These are phyloP conservation scores for Cryptococcus maquisensis DNA, from an alignment of 1,284 basidiomycete genomes.

Conservation along the genomic window DNA sequence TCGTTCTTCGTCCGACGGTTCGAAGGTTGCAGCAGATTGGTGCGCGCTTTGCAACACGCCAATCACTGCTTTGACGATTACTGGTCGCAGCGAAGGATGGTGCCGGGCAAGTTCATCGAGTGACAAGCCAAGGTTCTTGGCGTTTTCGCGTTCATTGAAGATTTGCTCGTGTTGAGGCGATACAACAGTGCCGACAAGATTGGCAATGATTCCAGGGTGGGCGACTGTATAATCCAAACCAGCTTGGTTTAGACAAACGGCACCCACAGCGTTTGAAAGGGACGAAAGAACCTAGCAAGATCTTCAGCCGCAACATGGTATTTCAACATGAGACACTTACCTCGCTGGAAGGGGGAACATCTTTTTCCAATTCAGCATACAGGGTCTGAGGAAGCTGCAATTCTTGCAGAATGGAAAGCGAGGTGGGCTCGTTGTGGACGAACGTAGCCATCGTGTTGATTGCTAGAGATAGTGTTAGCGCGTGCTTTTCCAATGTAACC, in stretches of 20 bases:
- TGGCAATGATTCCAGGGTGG: constrained; percentile 73
- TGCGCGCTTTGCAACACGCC: constrained; percentile 65
- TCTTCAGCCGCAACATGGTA: neutral
- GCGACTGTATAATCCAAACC: constrained; percentile 78
- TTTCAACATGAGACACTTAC: constrained; percentile 48
- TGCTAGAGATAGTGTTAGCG: constrained; percentile 52
- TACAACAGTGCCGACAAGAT: constrained; percentile 77
- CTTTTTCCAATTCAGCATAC: constrained; percentile 76
- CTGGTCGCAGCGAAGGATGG: constrained; percentile 78
- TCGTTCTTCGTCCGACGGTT: constrained; percentile 16
- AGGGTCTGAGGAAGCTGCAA: constrained; percentile 83
- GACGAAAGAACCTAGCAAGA: constrained; percentile 72
- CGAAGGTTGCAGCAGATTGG: constrained; percentile 24
- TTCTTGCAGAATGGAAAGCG: constrained; percentile 87
- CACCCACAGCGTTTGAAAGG: constrained; percentile 93
- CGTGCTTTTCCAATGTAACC: neutral
- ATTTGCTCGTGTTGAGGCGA: constrained; percentile 74
- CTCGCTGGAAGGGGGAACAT: constrained; percentile 82
- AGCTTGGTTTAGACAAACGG: constrained; percentile 86
- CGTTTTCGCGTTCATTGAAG: constrained; percentile 87
- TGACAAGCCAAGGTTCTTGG: constrained; percentile 77
- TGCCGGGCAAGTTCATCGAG: constrained; percentile 96
- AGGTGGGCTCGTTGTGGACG: constrained; percentile 98
- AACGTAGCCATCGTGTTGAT: constrained; percentile 98
- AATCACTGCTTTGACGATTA: constrained; percentile 72